A percentile compares a stretch with the other conserved stretches of the same genome.
Evolutionary conservation across 495 filamentous ascomycete species (phyloP).

Genomic region (Mytilinidion resinicola): DNA sequence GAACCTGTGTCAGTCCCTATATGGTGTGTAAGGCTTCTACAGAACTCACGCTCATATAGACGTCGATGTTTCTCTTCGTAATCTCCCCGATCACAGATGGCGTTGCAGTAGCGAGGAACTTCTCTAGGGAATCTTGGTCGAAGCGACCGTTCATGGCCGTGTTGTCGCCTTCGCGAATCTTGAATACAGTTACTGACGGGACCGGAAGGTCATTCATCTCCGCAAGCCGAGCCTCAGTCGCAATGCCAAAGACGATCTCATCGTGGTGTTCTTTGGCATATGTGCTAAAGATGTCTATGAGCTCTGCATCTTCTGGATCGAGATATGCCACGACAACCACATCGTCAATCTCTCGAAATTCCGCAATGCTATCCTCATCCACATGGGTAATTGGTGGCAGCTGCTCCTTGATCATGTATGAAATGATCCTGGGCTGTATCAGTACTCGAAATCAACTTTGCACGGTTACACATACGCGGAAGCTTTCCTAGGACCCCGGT

Average conservation of each 20-base stretch:
- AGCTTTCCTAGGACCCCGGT: slow-evolving; percentile 2
- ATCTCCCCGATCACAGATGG: slow-evolving; percentile 41
- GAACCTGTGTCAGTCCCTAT: background rate
- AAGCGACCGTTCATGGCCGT: slow-evolving; percentile 32
- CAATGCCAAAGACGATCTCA: slow-evolving; percentile 41
- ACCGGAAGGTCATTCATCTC: slow-evolving; percentile 9
- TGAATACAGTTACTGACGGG: slow-evolving; percentile 38
- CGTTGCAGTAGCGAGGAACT: slow-evolving; percentile 36
- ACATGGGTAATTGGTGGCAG: slow-evolving; percentile 36
- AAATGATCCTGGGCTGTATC: slow-evolving; percentile 31
- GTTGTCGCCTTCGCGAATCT: slow-evolving; percentile 38
- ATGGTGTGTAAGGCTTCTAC: background rate
- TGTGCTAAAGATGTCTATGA: slow-evolving; percentile 19
- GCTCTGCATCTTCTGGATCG: slow-evolving; percentile 18
- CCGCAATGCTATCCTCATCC: slow-evolving; percentile 22
- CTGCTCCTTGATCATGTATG: slow-evolving; percentile 37
- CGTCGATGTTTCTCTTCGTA: slow-evolving; percentile 40
- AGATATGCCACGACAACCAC: slow-evolving; percentile 42
- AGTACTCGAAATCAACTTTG: no score
- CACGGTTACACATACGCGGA: slow-evolving; percentile 7
- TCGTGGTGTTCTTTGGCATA: slow-evolving; percentile 36
- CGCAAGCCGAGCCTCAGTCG: slow-evolving; percentile 18
- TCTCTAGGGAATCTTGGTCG: slow-evolving; percentile 31
- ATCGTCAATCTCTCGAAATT: slow-evolving; percentile 39
- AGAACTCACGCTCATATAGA: slow-evolving; percentile 37